phyloP scores from a whole-genome alignment of 192 early-diverging fungal species.

The Coemansia sp. region DNA sequence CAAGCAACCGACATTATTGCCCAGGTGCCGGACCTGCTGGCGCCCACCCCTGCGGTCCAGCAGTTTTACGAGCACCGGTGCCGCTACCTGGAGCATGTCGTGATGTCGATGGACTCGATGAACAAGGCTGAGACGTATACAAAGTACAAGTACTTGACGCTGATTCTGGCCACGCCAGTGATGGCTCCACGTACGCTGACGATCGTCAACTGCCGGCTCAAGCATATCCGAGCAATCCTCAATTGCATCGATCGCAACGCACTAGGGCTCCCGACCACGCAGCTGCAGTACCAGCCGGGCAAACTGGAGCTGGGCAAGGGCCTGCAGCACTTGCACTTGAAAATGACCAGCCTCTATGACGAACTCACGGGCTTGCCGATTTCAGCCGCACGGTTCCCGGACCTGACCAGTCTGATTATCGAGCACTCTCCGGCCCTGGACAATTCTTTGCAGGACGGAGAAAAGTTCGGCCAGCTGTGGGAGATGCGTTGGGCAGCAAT shows the following conservation, averaged over 20 bases:
- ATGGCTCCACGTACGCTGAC: slow-evolving; percentile 49
- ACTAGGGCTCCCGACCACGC: slow-evolving; percentile 33
- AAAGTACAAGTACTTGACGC: slow-evolving; percentile 53
- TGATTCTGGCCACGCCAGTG: slow-evolving; percentile 46
- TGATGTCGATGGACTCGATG: slow-evolving; percentile 55
- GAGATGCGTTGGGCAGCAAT: slow-evolving; percentile 36
- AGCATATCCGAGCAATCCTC: slow-evolving; percentile 50
- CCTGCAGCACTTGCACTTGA: slow-evolving; percentile 46
- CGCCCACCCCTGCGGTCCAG: slow-evolving; percentile 43
- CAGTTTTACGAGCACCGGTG: slow-evolving; percentile 54
- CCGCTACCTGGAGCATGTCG: slow-evolving; percentile 47
- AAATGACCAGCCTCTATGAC: slow-evolving; percentile 50
- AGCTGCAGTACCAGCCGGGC: slow-evolving; percentile 47
- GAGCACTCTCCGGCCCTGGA: slow-evolving; percentile 53
- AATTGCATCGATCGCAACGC: slow-evolving; percentile 55
- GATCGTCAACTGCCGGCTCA: slow-evolving; percentile 49
- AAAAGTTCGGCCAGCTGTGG: slow-evolving; percentile 53
- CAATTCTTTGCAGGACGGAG: slow-evolving; percentile 48
- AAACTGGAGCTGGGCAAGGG: slow-evolving; percentile 32
- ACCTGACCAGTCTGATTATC: slow-evolving; percentile 43
- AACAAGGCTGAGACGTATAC: slow-evolving; percentile 52
- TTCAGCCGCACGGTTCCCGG: slow-evolving; percentile 38
- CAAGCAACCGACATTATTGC: slow-evolving; percentile 51
- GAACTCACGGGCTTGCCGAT: slow-evolving; percentile 48
- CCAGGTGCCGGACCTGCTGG: slow-evolving; percentile 44